Evolutionary conservation across 2,329 filamentous ascomycete species (phyloP).

Genomic region (Aureobasidium zeae): DNA sequence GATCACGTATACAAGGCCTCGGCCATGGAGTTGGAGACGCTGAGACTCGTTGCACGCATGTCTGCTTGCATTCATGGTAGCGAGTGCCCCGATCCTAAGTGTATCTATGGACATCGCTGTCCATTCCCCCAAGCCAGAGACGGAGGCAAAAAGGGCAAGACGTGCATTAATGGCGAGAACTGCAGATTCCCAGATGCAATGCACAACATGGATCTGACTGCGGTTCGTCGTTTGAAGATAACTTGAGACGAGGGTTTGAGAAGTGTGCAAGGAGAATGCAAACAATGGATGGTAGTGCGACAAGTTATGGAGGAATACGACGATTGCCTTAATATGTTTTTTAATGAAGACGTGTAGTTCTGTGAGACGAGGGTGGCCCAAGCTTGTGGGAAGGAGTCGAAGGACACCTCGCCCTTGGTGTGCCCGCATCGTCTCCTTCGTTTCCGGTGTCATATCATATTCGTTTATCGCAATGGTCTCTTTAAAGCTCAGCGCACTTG

Average conservation of each 20-base stretch:
- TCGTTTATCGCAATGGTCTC: constrained; percentile 57
- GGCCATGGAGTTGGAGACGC: constrained; percentile 43
- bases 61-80: constrained; percentile 51
- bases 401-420: constrained; percentile 2
- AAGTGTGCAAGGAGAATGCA: no score
- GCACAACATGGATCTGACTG: constrained; percentile 49
- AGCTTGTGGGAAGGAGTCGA: background rate
- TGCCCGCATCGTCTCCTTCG: background rate
- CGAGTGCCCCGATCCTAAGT: constrained; percentile 49
- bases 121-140: constrained; percentile 38
- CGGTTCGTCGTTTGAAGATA: constrained; percentile 43
- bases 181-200: constrained; percentile 51
- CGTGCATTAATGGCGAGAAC: constrained; percentile 48
- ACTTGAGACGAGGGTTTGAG: no score
- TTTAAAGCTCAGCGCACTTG: constrained; percentile 62
- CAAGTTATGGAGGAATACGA: no score
- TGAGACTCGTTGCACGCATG: constrained; percentile 53
- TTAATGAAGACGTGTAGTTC: no score
- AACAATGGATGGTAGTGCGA: no score
- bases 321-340: no score
- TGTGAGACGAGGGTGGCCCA: no score
- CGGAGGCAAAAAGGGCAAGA: constrained; percentile 40
- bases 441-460: background rate
- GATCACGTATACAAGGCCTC: constrained; percentile 42
- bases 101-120: constrained; percentile 56